Base-by-base conservation (phyloP, 2,329 filamentous ascomycete genomes). In the Verticillium dahliae region DNA sequence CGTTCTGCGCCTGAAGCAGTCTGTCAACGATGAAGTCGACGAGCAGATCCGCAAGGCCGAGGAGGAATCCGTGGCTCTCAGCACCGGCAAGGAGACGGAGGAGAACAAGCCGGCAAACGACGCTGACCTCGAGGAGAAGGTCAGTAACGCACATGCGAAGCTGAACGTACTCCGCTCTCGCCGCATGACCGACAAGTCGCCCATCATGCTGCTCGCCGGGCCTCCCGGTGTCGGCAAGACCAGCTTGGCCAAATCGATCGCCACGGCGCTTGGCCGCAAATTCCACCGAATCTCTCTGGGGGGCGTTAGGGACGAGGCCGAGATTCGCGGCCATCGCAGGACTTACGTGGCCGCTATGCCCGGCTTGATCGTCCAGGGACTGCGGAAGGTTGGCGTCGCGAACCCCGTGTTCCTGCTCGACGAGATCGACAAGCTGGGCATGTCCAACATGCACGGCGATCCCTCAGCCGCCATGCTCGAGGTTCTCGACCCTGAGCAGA, bases 311-410 rank as follows among this genome's bases (percentile, higher is more conserved):
- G 95, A 99, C 70, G 95, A 99, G 74, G 95, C 95, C 15, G 95
- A 99, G 77, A 98, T 99, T 63, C 86, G 95, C 63, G 95, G 95
- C 10, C 95, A 99, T 75, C 85, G 95, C 61, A 85, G 95, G 68
- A 99, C 95, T 0, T 99, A 99, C 71, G 95, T 99, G 62, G 95
- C 95, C 27, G 95, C 95, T n/a, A 97, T 99, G 94, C 95, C 95
- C 10, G 95, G 95, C 60, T 81, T 98, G 61, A 90, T 99, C 62
- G 93, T 98, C 35, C 93, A 92, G 72, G 95, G 94, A 0, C 74
- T 99, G 61, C 93, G 95, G 78, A 99, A 98, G 78, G 94, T 96
- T 37, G 94, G 93, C 56, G 94, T 98, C 22, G 87, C 92, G 2
- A 99, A 99, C 71, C 95, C 95, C 0, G 94, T 99, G 61, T 91